Evolutionary conservation across 306 rosid genomes (phyloP).

Genomic region (Styphnolobium japonicum): DNA sequence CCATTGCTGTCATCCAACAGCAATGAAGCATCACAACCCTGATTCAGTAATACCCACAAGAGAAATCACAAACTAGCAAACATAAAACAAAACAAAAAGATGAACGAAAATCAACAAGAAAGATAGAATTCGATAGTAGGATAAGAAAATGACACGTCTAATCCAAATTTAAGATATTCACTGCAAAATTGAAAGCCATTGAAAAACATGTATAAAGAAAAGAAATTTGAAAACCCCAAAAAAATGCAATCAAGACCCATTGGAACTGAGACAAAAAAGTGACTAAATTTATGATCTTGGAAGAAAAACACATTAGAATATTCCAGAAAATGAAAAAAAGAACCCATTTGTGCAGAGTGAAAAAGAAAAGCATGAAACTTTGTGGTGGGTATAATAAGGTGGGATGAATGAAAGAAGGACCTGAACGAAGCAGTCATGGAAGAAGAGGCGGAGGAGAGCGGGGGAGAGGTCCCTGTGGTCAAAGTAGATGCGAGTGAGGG

Average conservation of each 20-base stretch:
- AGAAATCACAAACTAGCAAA: no score
- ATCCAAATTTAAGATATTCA: not conserved
- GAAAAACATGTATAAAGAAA: not conserved
- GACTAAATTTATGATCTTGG: not conserved
- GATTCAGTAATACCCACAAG: no score
- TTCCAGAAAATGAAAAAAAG: not conserved
- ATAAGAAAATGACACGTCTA: not conserved
- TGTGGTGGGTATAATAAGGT: no score
- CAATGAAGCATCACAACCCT: conserved; percentile 65
- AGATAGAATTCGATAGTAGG: not conserved
- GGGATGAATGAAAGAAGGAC: conserved; percentile 43
- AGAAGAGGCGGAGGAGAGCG: conserved; percentile 77
- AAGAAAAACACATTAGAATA: not conserved
- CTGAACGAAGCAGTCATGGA: conserved; percentile 87
- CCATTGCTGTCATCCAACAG: conserved; percentile 56
- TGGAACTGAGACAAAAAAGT: not conserved
- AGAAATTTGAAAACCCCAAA: not conserved
- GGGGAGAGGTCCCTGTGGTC: conserved; percentile 51
- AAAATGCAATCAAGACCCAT: not conserved
- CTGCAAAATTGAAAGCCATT: not conserved
- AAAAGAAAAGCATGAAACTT: not conserved
- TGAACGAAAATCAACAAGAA: not conserved
- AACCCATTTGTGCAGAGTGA: not conserved
- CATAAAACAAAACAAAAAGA: no score
- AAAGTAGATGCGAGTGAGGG: conserved; percentile 48